A percentile compares a stretch with the other conserved stretches of the same genome.
phyloP scores from a whole-genome alignment of 148 eudicot species.

The Amaranthus palmeri region DNA sequence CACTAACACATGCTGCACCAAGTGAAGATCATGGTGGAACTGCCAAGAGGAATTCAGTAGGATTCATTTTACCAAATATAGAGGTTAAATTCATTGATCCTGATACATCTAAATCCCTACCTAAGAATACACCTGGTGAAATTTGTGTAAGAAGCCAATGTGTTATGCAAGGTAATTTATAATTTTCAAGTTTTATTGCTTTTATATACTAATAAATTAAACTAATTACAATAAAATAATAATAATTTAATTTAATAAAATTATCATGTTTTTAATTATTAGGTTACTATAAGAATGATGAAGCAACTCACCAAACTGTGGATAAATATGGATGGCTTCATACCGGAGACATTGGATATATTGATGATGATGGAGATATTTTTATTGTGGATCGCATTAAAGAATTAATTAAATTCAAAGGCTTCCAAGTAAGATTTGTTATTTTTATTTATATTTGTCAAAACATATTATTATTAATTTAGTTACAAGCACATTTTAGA shows the following conservation, averaged over 20 bases:
- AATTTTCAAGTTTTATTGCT: background rate
- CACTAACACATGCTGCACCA: slow-evolving; percentile 69
- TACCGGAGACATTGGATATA: slow-evolving; percentile 89
- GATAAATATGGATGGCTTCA: slow-evolving; percentile 91
- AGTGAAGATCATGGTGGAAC: slow-evolving; percentile 44
- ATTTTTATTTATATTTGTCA: too few relatives aligned
- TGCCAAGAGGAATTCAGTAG: slow-evolving; percentile 85
- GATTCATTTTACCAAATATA: slow-evolving; percentile 79
- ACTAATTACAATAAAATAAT: too few relatives aligned
- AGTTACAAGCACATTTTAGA: too few relatives aligned
- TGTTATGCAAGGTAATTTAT: slow-evolving; percentile 71
- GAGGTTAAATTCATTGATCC: slow-evolving; percentile 87
- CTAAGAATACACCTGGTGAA: slow-evolving; percentile 74
- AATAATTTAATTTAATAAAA: background rate
- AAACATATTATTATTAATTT: too few relatives aligned
- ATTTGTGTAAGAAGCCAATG: slow-evolving; percentile 87
- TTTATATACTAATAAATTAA: too few relatives aligned
- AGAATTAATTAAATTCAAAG: slow-evolving; percentile 91
- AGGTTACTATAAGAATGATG: slow-evolving; percentile 85
- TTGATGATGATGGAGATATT: slow-evolving; percentile 89
- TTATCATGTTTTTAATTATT: background rate
- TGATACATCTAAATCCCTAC: slow-evolving; percentile 60
- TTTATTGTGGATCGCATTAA: slow-evolving; percentile 91
- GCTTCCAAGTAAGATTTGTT: slow-evolving; percentile 60
- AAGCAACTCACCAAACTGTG: slow-evolving; percentile 66